Percentiles rank a stretch among this genome's conserved stretches.
Evolutionary conservation across 768 basidiomycete species (phyloP).

Genomic region (Psilocybe cyanescens): DNA sequence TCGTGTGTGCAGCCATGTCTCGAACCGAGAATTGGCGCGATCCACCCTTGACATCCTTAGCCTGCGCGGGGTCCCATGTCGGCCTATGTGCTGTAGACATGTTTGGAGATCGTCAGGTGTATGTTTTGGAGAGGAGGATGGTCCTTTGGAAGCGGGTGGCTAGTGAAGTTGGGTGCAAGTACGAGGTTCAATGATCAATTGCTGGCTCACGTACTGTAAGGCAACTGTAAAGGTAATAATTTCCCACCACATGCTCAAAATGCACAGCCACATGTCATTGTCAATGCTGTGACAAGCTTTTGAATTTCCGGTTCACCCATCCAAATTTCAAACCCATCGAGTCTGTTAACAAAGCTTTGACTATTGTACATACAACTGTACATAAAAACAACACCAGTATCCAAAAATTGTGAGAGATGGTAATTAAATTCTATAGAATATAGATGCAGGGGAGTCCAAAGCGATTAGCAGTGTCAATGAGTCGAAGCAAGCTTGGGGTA

Average conservation of each 20-base stretch:
- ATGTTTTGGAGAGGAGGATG: not conserved
- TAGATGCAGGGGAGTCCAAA: slow-evolving; percentile 8
- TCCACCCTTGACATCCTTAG: slow-evolving; percentile 88
- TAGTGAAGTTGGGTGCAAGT: not conserved
- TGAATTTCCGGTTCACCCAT: not conserved
- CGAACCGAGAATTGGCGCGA: slow-evolving; percentile 92
- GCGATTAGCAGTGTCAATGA: slow-evolving; percentile 16
- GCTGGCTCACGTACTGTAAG: not conserved
- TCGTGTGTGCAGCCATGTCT: slow-evolving; percentile 95
- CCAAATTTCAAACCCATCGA: no score
- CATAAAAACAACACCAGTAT: not conserved
- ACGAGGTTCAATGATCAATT: not conserved
- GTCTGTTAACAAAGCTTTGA: not conserved
- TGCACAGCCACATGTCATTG: not conserved
- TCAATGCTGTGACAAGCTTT: not conserved
- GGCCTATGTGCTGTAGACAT: slow-evolving; percentile 95
- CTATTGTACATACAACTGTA: not conserved
- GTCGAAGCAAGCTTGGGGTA: slow-evolving; percentile 15
- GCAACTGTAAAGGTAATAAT: slow-evolving; percentile 1
- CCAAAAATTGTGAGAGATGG: not conserved
- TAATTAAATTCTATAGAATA: slow-evolving; percentile 9
- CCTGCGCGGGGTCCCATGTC: slow-evolving; percentile 98
- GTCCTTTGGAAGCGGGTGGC: not conserved
- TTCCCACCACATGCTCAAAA: slow-evolving; percentile 21
- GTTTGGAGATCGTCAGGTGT: slow-evolving; percentile 3